A percentile compares a stretch with the other conserved stretches of the same genome.
Evolutionary conservation across 1,284 basidiomycete species (phyloP).

Genomic region (Trichosporon sp.): DNA sequence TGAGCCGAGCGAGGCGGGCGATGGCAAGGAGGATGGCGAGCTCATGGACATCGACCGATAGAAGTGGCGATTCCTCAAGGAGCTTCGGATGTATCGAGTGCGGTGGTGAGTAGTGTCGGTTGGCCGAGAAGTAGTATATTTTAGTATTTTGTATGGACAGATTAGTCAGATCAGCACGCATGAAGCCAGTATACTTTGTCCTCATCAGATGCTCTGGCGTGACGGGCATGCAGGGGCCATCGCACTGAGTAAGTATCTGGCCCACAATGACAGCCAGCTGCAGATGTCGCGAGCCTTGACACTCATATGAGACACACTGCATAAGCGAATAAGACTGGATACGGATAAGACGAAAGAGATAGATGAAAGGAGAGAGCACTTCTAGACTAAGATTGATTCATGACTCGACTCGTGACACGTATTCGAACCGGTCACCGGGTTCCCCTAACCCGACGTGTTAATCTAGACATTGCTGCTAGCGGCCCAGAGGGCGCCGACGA

Average conservation of each 20-base stretch:
- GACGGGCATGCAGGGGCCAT: no score
- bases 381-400: not conserved
- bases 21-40: not conserved
- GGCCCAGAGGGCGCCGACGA: slow-evolving; percentile 51
- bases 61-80: not conserved
- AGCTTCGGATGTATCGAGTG: not conserved
- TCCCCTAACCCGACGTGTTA: no score
- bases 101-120: not conserved
- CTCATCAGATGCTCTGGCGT: no score
- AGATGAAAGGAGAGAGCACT: not conserved
- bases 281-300: no score
- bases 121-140: not conserved
- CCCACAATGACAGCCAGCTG: no score
- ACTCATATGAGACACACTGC: not conserved
- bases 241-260: no score
- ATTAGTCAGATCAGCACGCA: not conserved
- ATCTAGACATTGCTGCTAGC: slow-evolving; percentile 16
- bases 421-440: not conserved
- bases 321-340: not conserved
- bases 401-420: not conserved
- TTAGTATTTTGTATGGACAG: not conserved
- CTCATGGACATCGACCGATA: slow-evolving; percentile 1
- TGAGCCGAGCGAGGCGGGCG: not conserved
- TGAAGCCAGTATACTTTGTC: not conserved
- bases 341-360: not conserved